Percentiles rank a stretch among this genome's conserved stretches.
Conservation (phyloP, 495 filamentous ascomycete genomes). For the Margaritispora aquatica region DNA sequence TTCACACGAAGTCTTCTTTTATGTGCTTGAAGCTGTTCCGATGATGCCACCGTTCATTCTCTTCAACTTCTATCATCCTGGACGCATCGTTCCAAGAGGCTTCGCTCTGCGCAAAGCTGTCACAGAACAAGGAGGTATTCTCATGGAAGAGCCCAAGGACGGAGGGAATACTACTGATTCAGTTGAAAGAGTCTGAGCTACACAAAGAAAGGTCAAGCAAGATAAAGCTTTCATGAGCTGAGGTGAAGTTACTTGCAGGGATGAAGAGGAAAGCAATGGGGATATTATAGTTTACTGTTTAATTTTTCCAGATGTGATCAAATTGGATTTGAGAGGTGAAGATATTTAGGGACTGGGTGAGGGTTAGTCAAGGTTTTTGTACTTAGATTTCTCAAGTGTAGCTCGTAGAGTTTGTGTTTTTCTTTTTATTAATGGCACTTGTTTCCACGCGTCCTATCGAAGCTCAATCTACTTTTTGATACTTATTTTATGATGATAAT, state of each 20-base stretch:
- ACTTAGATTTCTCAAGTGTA: too few relatives aligned
- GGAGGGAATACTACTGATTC: not conserved
- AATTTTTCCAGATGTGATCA: too few relatives aligned
- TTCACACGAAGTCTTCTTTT: slow-evolving; percentile 41
- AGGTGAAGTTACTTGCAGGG: not conserved
- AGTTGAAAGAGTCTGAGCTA: not conserved
- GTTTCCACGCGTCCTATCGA: too few relatives aligned
- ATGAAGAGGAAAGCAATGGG: not conserved
- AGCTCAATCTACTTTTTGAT: too few relatives aligned
- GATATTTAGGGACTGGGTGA: too few relatives aligned
- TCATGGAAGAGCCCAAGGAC: not conserved
- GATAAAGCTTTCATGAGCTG: not conserved
- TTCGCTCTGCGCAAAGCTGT: not conserved
- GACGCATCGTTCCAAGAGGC: slow-evolving; percentile 32
- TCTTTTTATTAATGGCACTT: too few relatives aligned
- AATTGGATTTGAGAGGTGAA: too few relatives aligned
- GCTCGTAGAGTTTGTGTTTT: too few relatives aligned
- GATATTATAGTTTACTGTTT: too few relatives aligned
- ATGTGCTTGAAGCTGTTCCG: slow-evolving; percentile 41
- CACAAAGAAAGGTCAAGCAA: too few relatives aligned
- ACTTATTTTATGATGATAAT: too few relatives aligned
- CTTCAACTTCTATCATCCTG: slow-evolving; percentile 42
- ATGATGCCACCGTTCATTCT: slow-evolving; percentile 43
- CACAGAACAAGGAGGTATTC: not conserved
- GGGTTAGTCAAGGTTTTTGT: too few relatives aligned